phyloP scores from a whole-genome alignment of 148 eudicot genomes.

The Arbutus unedo region DNA sequence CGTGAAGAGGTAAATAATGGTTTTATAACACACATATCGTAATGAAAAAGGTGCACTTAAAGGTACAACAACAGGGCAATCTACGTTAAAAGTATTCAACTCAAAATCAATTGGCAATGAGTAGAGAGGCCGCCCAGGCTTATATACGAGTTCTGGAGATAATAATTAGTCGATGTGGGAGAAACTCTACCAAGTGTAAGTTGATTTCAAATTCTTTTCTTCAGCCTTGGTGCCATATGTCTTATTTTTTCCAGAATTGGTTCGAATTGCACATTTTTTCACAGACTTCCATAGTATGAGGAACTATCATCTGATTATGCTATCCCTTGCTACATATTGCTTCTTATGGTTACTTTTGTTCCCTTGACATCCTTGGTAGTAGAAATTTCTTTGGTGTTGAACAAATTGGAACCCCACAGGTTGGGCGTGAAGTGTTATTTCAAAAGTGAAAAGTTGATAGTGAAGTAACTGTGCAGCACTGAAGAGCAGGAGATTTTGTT shows the following conservation, averaged over 20 bases:
- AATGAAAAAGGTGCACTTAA: no score
- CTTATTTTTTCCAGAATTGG: background rate
- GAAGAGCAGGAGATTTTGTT: background rate
- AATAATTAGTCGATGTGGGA: no score
- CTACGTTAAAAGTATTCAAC: no score
- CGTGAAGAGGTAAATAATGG: no score
- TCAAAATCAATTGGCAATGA: no score
- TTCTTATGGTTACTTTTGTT: background rate
- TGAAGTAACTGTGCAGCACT: constrained; percentile 4
- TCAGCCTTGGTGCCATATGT: background rate
- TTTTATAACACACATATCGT: no score
- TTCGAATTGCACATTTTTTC: background rate
- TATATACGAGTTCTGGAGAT: no score
- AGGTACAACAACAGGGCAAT: no score
- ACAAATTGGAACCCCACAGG: background rate
- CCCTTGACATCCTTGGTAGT: background rate
- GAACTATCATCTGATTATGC: background rate
- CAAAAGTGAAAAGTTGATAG: background rate
- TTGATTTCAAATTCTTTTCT: constrained; percentile 2
- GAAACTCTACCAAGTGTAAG: no score
- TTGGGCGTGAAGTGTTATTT: background rate
- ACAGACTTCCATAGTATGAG: background rate
- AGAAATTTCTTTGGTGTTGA: background rate
- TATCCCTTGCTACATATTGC: background rate
- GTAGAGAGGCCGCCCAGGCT: no score